Percentiles rank a stretch among this genome's conserved stretches.
phyloP scores from a whole-genome alignment of 768 basidiomycete species.

The Kwoniella bestiolae region DNA sequence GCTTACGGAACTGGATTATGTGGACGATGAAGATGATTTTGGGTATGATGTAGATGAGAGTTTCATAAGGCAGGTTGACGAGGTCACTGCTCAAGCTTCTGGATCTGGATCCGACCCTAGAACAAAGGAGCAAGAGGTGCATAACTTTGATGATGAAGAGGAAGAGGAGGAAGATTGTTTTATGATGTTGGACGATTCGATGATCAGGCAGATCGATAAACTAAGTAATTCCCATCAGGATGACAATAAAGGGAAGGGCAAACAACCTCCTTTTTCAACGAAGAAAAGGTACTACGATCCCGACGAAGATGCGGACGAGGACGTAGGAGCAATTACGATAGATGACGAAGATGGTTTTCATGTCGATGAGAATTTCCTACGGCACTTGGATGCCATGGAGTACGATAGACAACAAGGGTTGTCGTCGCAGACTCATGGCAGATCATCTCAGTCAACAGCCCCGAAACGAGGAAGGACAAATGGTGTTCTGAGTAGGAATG shows the following conservation, averaged over 20 bases:
- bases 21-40: slow-evolving; percentile 20
- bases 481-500: not conserved
- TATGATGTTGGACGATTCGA: slow-evolving; percentile 13
- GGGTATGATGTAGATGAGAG: slow-evolving; percentile 33
- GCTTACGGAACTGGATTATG: not conserved
- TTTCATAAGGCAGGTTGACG: slow-evolving; percentile 28
- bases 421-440: not conserved
- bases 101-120: not conserved
- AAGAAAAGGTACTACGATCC: slow-evolving; percentile 4
- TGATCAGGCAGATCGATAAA: slow-evolving; percentile 14
- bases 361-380: slow-evolving; percentile 27
- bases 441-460: not conserved
- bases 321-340: too few relatives aligned
- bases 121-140: not conserved
- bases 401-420: not conserved
- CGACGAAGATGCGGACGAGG: slow-evolving; percentile 11
- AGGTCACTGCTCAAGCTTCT: slow-evolving; percentile 25
- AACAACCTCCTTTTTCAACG: not conserved
- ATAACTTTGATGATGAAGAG: slow-evolving; percentile 11
- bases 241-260: not conserved
- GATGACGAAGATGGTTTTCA: slow-evolving; percentile 16
- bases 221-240: not conserved
- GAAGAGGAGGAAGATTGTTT: slow-evolving; percentile 19
- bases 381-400: slow-evolving; percentile 1
- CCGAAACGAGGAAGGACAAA: not conserved